Percentiles rank a stretch among this genome's conserved stretches.
Evolutionary conservation across 352 stramenopile genomes (phyloP).

Genomic region (Globisporangium ultimum): DNA sequence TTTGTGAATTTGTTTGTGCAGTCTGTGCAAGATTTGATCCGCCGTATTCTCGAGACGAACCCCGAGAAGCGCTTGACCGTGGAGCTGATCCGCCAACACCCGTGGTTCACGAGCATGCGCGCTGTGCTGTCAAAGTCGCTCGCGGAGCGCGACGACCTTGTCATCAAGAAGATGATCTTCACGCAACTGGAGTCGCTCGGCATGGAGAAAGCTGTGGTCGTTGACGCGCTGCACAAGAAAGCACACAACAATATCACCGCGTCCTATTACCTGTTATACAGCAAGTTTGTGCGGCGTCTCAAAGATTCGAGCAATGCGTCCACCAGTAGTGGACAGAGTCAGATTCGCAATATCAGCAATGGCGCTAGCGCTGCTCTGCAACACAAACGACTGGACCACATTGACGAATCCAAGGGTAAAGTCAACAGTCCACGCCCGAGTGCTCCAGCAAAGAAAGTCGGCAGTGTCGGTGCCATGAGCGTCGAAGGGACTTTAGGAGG

Average conservation of each 20-base stretch:
- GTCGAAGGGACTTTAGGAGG: neutral
- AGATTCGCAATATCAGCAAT: neutral
- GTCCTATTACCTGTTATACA: slow-evolving; percentile 75
- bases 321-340: neutral
- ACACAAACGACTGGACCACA: neutral
- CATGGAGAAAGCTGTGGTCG: slow-evolving; percentile 35
- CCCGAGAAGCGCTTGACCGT: slow-evolving; percentile 73
- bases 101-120: slow-evolving; percentile 56
- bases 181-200: slow-evolving; percentile 47
- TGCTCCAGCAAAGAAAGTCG: slow-evolving; percentile 1
- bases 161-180: slow-evolving; percentile 43
- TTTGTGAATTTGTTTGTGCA: slow-evolving; percentile 9
- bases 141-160: slow-evolving; percentile 21
- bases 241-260: slow-evolving; percentile 69
- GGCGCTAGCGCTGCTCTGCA: neutral
- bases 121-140: slow-evolving; percentile 18
- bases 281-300: slow-evolving; percentile 42
- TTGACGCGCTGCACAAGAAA: slow-evolving; percentile 38
- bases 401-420: neutral
- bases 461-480: neutral
- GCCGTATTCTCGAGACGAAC: slow-evolving; percentile 80
- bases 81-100: slow-evolving; percentile 75
- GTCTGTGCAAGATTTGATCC: slow-evolving; percentile 76
- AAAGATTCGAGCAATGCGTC: slow-evolving; percentile 18
- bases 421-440: neutral